A percentile compares a stretch with the other conserved stretches of the same genome.
These are phyloP conservation scores for Neurospora tetrasperma DNA, from an alignment of 495 filamentous ascomycete genomes.

Conservation along the genomic window DNA sequence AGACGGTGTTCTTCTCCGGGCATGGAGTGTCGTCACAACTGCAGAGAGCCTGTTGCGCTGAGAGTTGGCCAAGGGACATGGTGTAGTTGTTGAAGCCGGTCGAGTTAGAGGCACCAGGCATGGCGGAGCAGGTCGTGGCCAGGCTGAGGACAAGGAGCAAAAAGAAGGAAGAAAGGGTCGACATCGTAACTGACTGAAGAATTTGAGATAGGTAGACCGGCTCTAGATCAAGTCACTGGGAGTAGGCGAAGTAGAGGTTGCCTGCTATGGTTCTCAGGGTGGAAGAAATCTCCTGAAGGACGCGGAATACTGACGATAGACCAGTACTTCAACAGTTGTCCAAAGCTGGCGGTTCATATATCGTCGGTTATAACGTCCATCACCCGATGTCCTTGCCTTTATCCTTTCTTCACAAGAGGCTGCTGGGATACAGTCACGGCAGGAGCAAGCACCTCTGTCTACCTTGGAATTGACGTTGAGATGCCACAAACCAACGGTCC, in stretches of 20 bases:
- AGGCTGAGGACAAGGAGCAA: not conserved
- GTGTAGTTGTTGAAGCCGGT: not conserved
- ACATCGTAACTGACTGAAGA: not conserved
- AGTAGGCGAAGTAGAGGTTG: not conserved
- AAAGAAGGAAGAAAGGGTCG: not conserved
- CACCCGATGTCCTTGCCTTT: too few relatives aligned
- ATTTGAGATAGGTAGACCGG: not conserved
- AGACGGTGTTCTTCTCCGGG: not conserved
- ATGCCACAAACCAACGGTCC: not conserved
- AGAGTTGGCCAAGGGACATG: not conserved
- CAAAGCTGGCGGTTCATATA: too few relatives aligned
- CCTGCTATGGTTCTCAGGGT: too few relatives aligned
- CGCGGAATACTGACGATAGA: too few relatives aligned
- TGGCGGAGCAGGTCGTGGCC: not conserved
- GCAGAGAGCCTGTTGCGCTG: not conserved
- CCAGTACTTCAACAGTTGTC: too few relatives aligned
- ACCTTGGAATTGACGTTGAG: too few relatives aligned
- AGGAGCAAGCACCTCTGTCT: not conserved
- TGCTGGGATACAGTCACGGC: not conserved
- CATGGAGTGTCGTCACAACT: not conserved
- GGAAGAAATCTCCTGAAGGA: too few relatives aligned
- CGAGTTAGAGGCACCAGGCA: not conserved
- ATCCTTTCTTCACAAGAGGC: not conserved
- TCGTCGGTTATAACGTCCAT: too few relatives aligned
- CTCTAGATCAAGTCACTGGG: not conserved